phyloP scores from a whole-genome alignment of 2,329 filamentous ascomycete species.

The Venturiaceae sp. region DNA sequence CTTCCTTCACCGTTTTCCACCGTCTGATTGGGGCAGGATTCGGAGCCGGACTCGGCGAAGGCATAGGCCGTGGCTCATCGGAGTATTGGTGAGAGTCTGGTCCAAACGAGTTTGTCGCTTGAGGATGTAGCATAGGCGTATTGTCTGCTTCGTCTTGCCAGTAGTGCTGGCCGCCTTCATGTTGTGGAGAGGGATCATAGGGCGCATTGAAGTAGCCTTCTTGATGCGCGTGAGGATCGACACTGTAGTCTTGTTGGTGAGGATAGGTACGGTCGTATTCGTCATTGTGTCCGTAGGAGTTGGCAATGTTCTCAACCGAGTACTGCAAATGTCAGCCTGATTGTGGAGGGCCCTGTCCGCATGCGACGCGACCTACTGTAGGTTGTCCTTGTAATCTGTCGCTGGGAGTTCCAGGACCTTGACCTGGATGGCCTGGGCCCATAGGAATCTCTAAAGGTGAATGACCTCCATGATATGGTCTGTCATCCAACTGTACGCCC shows the following conservation, averaged over 20 bases:
- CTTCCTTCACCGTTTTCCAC: slow-evolving; percentile 98
- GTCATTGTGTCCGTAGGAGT: slow-evolving; percentile 54
- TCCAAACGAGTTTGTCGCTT: slow-evolving; percentile 49
- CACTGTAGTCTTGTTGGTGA: slow-evolving; percentile 34
- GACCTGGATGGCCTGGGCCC: slow-evolving; percentile 37
- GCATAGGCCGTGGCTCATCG: slow-evolving; percentile 21
- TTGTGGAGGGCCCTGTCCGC: neutral
- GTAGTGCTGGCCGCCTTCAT: slow-evolving; percentile 42
- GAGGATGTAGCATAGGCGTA: slow-evolving; percentile 65
- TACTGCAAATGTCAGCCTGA: slow-evolving; percentile 37
- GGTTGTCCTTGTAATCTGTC: slow-evolving; percentile 78
- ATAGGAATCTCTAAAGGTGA: slow-evolving; percentile 59
- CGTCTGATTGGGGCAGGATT: slow-evolving; percentile 58
- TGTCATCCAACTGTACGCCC: slow-evolving; percentile 75
- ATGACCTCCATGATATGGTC: slow-evolving; percentile 48
- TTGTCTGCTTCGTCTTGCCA: slow-evolving; percentile 62
- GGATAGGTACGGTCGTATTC: slow-evolving; percentile 45
- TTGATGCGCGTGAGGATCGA: slow-evolving; percentile 78
- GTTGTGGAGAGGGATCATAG: slow-evolving; percentile 60
- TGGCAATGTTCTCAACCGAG: slow-evolving; percentile 58
- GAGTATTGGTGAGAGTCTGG: slow-evolving; percentile 43
- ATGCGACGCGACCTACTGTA: slow-evolving; percentile 50
- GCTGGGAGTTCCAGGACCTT: slow-evolving; percentile 45
- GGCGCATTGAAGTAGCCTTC: slow-evolving; percentile 79
- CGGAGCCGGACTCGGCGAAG: slow-evolving; percentile 36